Evolutionary conservation across 2,329 filamentous ascomycete genomes (phyloP).

Genomic region (Exophiala mesophila): DNA sequence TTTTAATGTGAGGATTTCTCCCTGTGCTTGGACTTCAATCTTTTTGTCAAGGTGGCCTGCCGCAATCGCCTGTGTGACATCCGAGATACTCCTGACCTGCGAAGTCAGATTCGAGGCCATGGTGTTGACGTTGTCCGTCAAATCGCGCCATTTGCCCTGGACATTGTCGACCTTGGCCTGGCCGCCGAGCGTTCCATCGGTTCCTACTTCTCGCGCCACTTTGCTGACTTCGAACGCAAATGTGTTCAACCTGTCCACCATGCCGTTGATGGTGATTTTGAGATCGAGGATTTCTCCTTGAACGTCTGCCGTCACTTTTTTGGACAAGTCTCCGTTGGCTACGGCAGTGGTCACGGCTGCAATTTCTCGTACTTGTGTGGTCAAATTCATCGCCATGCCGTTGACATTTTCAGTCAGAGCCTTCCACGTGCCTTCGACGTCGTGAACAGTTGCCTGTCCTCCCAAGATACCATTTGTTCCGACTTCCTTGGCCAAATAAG

Average conservation of each 20-base stretch:
- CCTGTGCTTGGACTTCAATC: slow-evolving; percentile 90
- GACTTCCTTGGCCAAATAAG: slow-evolving; percentile 91
- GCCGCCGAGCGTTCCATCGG: slow-evolving; percentile 59
- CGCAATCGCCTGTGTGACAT: slow-evolving; percentile 90
- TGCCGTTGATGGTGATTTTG: slow-evolving; percentile 78
- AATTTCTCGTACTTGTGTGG: slow-evolving; percentile 95
- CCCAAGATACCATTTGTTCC: slow-evolving; percentile 91
- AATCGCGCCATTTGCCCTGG: slow-evolving; percentile 62
- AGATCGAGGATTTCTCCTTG: slow-evolving; percentile 91
- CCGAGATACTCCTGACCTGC: slow-evolving; percentile 83
- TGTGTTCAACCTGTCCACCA: slow-evolving; percentile 61
- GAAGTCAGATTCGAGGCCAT: slow-evolving; percentile 61
- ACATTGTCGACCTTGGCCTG: slow-evolving; percentile 62
- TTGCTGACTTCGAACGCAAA: slow-evolving; percentile 64
- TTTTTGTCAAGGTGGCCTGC: slow-evolving; percentile 94
- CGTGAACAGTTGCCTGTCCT: slow-evolving; percentile 91
- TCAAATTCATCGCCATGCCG: slow-evolving; percentile 97
- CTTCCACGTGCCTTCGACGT: slow-evolving; percentile 95
- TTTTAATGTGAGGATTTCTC: slow-evolving; percentile 89
- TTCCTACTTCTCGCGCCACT: slow-evolving; percentile 61
- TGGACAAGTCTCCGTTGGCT: slow-evolving; percentile 85
- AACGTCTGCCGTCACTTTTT: slow-evolving; percentile 92
- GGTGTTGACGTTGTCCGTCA: slow-evolving; percentile 64
- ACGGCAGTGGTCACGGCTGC: slow-evolving; percentile 95
- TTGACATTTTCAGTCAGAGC: slow-evolving; percentile 95